A percentile compares a stretch with the other conserved stretches of the same genome.
Conservation (phyloP, 208 protist genomes). For the Borovskyia barvae region DNA sequence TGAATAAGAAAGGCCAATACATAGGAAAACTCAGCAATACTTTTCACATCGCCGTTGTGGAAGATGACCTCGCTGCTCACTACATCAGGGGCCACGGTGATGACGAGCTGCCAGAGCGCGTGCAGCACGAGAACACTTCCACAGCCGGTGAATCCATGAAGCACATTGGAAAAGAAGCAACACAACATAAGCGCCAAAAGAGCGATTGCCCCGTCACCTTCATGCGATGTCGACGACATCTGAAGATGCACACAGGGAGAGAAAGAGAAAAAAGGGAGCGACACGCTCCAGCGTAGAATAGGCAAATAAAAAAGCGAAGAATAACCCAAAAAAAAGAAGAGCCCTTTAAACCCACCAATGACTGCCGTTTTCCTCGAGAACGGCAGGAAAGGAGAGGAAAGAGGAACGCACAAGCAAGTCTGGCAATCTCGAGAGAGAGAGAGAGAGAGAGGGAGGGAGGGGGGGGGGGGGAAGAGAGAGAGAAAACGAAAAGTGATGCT, state of each 20-base stretch:
- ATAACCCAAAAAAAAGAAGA: neutral
- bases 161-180: slow-evolving; percentile 34
- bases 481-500: no score
- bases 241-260: no score
- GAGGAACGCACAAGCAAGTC: neutral
- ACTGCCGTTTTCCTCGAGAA: neutral
- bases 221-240: no score
- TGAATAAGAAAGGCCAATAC: slow-evolving; percentile 34
- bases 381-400: neutral
- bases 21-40: slow-evolving; percentile 30
- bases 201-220: slow-evolving; percentile 15
- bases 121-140: slow-evolving; percentile 40
- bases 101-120: slow-evolving; percentile 29
- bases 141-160: slow-evolving; percentile 41
- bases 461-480: neutral
- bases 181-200: slow-evolving; percentile 19
- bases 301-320: neutral
- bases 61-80: slow-evolving; percentile 19
- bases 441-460: neutral
- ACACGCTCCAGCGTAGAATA: neutral
- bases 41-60: slow-evolving; percentile 21
- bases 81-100: slow-evolving; percentile 10
- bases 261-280: neutral
- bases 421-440: neutral
- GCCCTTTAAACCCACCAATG: no score